phyloP scores from a whole-genome alignment of 169 alveolate genomes.

The Plasmodium vivax region DNA sequence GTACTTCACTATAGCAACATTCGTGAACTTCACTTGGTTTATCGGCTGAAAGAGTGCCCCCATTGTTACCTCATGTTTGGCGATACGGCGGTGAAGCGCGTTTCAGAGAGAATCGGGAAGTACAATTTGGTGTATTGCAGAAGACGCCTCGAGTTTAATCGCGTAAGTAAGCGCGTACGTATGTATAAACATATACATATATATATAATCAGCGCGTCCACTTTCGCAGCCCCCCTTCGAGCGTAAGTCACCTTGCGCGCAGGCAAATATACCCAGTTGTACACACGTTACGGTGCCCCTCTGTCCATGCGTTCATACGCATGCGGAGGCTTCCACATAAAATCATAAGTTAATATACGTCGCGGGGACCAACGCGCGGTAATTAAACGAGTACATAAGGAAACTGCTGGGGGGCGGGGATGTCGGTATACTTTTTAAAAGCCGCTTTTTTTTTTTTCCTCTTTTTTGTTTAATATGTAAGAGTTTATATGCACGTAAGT shows the following conservation, averaged over 20 bases:
- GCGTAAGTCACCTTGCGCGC: neutral
- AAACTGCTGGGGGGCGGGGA: neutral
- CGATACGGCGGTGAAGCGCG: neutral
- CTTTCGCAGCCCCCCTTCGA: neutral
- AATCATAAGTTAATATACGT: neutral
- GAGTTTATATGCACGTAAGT: neutral
- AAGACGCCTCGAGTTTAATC: neutral
- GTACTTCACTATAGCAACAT: constrained; percentile 95
- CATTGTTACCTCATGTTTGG: constrained; percentile 76
- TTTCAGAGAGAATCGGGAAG: neutral
- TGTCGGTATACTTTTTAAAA: neutral
- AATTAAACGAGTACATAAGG: neutral
- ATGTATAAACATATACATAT: neutral
- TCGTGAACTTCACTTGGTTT: constrained; percentile 94
- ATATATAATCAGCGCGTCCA: neutral
- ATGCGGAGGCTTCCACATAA: neutral
- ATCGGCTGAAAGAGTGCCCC: constrained; percentile 94
- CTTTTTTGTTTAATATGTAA: neutral
- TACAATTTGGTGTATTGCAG: neutral
- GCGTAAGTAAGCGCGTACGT: neutral
- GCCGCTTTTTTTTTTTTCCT: neutral
- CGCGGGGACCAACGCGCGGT: neutral
- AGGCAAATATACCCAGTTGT: neutral
- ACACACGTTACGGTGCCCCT: neutral
- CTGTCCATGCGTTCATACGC: neutral